Evolutionary conservation across 2,329 filamentous ascomycete genomes (phyloP), one percentile per base, ranked within the genome.

Genomic region (Parastagonospora avenae): DNA sequence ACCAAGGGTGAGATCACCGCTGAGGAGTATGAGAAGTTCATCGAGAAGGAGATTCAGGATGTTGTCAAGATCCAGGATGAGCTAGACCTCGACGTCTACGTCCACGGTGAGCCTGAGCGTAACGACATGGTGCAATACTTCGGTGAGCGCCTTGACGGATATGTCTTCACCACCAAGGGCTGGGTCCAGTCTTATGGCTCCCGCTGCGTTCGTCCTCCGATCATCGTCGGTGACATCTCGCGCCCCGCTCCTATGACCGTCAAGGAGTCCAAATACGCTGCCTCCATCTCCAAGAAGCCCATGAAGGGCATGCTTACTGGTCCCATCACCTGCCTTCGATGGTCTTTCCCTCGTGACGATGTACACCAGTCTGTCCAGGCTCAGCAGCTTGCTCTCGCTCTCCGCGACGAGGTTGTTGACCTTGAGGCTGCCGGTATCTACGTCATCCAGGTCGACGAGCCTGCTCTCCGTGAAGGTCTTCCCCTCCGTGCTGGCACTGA

Each of bases 101-200:
- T 99, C 62, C 94, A 99, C 83, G 94, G 94, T 76, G 94, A 99
- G 85, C 94, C 94, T 54, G 94, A 99, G 87, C 92, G 94, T 78
- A 99, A 99, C 82, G 94, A 99, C 87, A 99, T 99, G 94, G 94
- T 99, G 46, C 94, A 99, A 81, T 99, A 97, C 88, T 99, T 99
- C 70, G 94, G 94, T 79, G 94, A 99, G 86, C 90, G 91, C 73
- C 85, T 99, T 59, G 86, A 95, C 71, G 94, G 94, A 73, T 99
- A 97, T 78, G 89, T 92, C 76, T 99, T 99, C 86, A 99, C 94
- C 76, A 97, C 93, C 77, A 90, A 97, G 82, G 94, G 91, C 67
- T 99, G 94, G 94, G 94, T 99, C 50, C 92, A 99, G 85, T 91
- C 86, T 70, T 99, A 99, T 79, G 94, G 94, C 72, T 99, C 94